Evolutionary conservation across 1,284 basidiomycete species (phyloP), one percentile per base, ranked within the genome.

Genomic region (Ustilago nuda): DNA sequence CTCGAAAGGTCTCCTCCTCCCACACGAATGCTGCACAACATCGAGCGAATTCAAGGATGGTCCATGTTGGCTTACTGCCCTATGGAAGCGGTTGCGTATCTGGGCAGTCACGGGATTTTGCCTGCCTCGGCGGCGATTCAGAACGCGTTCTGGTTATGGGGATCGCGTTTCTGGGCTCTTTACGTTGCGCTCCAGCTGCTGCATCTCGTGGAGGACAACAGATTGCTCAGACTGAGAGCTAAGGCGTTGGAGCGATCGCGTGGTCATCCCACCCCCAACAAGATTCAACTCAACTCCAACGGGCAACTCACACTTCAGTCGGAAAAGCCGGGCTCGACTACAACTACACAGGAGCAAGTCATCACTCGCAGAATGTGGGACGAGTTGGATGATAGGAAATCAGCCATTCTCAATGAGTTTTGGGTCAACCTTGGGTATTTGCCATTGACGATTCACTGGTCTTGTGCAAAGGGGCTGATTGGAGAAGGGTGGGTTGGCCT

Each of bases 361-460:
- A 73, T 76, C 59, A 85, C 84, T 15, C 66, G 81, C 19, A 72
- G 71, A 35, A 75, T 85, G 76, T 85, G 84, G 84, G 67, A 80
- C 56, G 82, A 83, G 41, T 61, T 85, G 43, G 80, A 79, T 33
- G 72, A 89, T 73, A 87, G 88, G 72, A 92, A 92, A 89, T 89
- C 90, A 71, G 89, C 91, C 15, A 90, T 92, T 66, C 90, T 90
- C 88, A 91, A 90, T 67, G 92, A 94, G 76, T 83, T 92, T 30
- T 87, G 92, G 55, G 90, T 91, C 53, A 94, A 94, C 81, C 71
- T 92, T 5, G 91, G 90, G 36, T 92, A 94, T 84, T 86, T 94
- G 45, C 94, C 93, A 4, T 86, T 93, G 62, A 92, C 93, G 4
- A 85, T 94, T 56, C 94, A 95, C 84, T 94, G 93, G 93, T 82